A percentile compares a stretch with the other conserved stretches of the same genome.
phyloP scores from a whole-genome alignment of 2,329 filamentous ascomycete genomes.

The Emericellopsis cladophorae region DNA sequence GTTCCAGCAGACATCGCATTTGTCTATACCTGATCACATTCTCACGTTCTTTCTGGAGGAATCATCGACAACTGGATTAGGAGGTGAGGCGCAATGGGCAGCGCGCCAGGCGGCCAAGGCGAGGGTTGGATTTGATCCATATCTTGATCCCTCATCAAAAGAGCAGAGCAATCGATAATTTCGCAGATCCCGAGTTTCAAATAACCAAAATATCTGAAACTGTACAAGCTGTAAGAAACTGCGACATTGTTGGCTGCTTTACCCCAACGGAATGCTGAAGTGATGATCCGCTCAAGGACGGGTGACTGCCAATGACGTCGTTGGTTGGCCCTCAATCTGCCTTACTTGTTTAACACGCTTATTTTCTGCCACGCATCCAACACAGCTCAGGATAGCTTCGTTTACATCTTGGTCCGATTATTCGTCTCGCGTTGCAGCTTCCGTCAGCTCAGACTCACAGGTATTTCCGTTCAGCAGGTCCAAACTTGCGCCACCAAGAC shows the following conservation, averaged over 20 bases:
- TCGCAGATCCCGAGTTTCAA: too few species aligned
- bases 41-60: constrained; percentile 74
- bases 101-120: constrained; percentile 31
- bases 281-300: neutral
- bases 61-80: constrained; percentile 37
- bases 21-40: constrained; percentile 83
- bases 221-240: too few species aligned
- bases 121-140: constrained; percentile 43
- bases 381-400: too few species aligned
- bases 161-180: too few species aligned
- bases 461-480: neutral
- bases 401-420: too few species aligned
- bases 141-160: constrained; percentile 8
- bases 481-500: neutral
- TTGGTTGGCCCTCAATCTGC: neutral
- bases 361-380: too few species aligned
- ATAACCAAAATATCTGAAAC: too few species aligned
- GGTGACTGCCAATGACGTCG: neutral
- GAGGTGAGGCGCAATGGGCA: constrained; percentile 29
- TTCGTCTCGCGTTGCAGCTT: too few species aligned
- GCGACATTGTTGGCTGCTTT: too few species aligned
- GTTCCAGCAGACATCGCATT: constrained; percentile 78
- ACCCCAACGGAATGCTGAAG: neutral
- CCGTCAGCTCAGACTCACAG: too few species aligned
- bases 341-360: too few species aligned